phyloP scores from a whole-genome alignment of 805 yeast genomes.

The Osmozyma mogii region DNA sequence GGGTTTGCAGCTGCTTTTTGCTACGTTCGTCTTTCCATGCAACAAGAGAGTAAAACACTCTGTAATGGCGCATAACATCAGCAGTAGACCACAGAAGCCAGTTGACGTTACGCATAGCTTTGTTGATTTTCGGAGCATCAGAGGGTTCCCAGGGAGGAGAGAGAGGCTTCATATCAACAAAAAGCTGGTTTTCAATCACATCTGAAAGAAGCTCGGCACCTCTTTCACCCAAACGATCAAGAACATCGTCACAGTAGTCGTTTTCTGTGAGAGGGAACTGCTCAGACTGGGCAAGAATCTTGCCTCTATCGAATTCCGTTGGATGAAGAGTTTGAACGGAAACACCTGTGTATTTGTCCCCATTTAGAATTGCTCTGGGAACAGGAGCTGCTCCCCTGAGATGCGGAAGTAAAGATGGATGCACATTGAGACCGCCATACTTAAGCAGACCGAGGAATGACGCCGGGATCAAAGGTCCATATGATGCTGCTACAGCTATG shows the following conservation, averaged over 20 bases:
- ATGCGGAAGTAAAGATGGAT: conserved; percentile 80
- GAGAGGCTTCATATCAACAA: conserved; percentile 1
- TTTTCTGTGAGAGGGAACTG: conserved; percentile 29
- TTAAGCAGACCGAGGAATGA: conserved; percentile 39
- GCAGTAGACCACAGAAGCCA: conserved; percentile 42
- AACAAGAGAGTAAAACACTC: no score
- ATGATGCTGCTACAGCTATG: conserved; percentile 85
- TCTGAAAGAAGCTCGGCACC: conserved; percentile 56
- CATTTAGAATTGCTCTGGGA: conserved; percentile 66
- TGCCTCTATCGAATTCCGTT: conserved; percentile 73
- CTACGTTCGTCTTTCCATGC: no score
- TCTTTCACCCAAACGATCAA: conserved; percentile 41
- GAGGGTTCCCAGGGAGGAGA: conserved; percentile 27
- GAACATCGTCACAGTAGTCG: conserved; percentile 41
- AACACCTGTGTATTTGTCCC: conserved; percentile 65
- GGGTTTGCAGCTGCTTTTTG: no score
- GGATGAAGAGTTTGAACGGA: conserved; percentile 90
- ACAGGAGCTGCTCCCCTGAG: conserved; percentile 88
- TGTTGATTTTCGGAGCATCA: conserved; percentile 50
- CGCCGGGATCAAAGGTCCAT: conserved; percentile 73
- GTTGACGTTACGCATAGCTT: conserved; percentile 32
- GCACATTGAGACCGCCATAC: conserved; percentile 80
- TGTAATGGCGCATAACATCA: no score
- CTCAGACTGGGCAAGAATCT: conserved; percentile 51
- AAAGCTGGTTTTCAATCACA: conserved; percentile 31